Base-by-base conservation (phyloP, 2,329 filamentous ascomycete genomes). In the Conoideocrella luteorostrata region DNA sequence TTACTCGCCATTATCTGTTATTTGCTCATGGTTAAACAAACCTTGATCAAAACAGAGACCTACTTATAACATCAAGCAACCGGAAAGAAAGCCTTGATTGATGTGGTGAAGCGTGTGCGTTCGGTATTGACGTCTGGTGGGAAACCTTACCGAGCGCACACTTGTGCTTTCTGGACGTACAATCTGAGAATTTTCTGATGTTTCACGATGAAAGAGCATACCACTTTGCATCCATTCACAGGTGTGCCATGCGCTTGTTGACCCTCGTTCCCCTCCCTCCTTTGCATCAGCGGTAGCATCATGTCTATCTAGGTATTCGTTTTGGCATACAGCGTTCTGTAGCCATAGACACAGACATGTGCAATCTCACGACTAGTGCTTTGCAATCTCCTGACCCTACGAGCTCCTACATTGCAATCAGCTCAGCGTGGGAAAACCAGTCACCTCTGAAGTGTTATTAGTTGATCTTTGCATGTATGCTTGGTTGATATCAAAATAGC, bases 131-230 rank as follows among this genome's bases (percentile, higher is more conserved):
- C 18, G 11, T n/a, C 33, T 28, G 7, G 34, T 22, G 18, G 33
- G 10, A 18, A 15, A 29, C 18, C 18, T 12, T 18, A 17, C 29
- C 11, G 18, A 30, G 28, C n/a, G 22, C 26, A 22, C 18, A 29
- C 11, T 29, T 43, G 41, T 37, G 17, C 33, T 43, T 12, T 30
- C 13, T 32, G 28, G 41, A 43, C 33, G 41, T 30, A 23, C 33
- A 28, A 20, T 18, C 33, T 15, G 17, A 32, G 30, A 29, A 7
- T 23, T 37, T 24, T 21, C 18, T 30, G 13, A 20, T n/a, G 17
- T 36, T 22, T 36, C 21, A 13, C 32, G 15, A 22, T 36, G 28
- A 12, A 33, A 41, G 15, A 30, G 18, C n/a, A 18, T 28, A 22
- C 29, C 13, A 4, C n/a, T 9, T 17, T 24, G 40, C 7, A 7